Conservation (phyloP, 2,329 filamentous ascomycete species). For the Diaporthe ilicicola region DNA sequence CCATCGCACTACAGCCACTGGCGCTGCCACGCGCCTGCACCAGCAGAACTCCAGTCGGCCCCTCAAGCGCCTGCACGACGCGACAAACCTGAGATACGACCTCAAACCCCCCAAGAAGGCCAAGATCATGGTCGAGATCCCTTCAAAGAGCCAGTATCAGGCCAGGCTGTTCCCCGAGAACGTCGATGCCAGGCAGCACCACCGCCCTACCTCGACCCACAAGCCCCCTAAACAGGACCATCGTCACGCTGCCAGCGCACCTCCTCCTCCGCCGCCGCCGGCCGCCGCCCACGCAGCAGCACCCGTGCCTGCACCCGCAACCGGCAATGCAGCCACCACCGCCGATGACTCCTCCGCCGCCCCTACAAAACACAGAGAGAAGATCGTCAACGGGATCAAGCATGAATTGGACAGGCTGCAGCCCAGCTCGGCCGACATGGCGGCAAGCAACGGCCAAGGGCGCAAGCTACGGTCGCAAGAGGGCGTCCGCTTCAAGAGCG, state of each 20-base stretch:
- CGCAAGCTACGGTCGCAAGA: conserved; percentile 87
- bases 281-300: conserved; percentile 24
- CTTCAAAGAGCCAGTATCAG: conserved; percentile 34
- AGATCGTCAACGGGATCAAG: conserved; percentile 68
- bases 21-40: conserved; percentile 32
- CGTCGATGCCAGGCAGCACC: conserved; percentile 32
- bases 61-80: conserved; percentile 34
- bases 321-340: conserved; percentile 33
- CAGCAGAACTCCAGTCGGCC: conserved; percentile 33
- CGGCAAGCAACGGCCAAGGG: conserved; percentile 63
- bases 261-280: conserved; percentile 23
- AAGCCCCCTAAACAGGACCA: conserved; percentile 38
- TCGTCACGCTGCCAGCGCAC: conserved; percentile 31
- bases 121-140: conserved; percentile 34
- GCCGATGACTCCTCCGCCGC: conserved; percentile 37
- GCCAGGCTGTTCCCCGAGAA: conserved; percentile 30
- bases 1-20: conserved; percentile 27
- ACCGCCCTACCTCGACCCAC: conserved; percentile 39
- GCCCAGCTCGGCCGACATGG: conserved; percentile 53
- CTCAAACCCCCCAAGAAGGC: conserved; percentile 32
- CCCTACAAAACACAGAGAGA: conserved; percentile 62
- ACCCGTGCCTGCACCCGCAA: conserved; percentile 36
- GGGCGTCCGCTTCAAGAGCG: conserved; percentile 86
- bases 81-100: conserved; percentile 33
- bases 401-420: conserved; percentile 68